Percentiles rank a stretch among this genome's conserved stretches.
Conservation (phyloP, 1,139 yeast genomes). For the Komagataea norvegica region DNA sequence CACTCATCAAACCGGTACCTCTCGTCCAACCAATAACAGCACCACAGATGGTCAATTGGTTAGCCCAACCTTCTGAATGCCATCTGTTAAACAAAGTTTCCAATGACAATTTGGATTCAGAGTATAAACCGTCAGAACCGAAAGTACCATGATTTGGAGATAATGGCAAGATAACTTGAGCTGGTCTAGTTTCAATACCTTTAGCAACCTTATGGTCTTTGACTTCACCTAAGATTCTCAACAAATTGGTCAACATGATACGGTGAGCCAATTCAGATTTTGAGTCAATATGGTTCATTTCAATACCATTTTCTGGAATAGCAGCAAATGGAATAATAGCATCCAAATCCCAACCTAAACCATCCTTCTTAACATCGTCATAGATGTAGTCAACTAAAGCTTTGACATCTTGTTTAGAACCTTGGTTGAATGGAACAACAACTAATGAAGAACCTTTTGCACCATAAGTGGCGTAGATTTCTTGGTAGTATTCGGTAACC, state of each 20-base stretch:
- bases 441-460: constrained; percentile 86
- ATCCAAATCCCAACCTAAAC: constrained; percentile 97
- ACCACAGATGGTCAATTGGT: constrained; percentile 94
- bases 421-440: constrained; percentile 98
- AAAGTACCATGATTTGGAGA: constrained; percentile 99
- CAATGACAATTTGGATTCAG: constrained; percentile 91
- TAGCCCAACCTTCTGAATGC: constrained; percentile 96
- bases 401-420: constrained; percentile 89
- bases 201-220: constrained; percentile 71
- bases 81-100: constrained; percentile 98
- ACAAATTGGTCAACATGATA: constrained; percentile 92
- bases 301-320: constrained; percentile 97
- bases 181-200: constrained; percentile 92
- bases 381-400: constrained; percentile 82
- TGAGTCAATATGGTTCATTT: constrained; percentile 87
- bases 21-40: constrained; percentile 99
- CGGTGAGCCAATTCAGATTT: constrained; percentile 97
- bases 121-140: constrained; percentile 96
- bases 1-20: constrained; percentile 98
- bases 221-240: constrained; percentile 87
- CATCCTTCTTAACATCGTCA: constrained; percentile 75
- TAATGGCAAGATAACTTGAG: constrained; percentile 92
- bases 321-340: constrained; percentile 97
- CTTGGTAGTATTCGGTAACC: constrained; percentile 94
- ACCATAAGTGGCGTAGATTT: constrained; percentile 88